Base-by-base conservation (phyloP, 2,329 filamentous ascomycete genomes). In the Arthrobotrys musiformis region DNA sequence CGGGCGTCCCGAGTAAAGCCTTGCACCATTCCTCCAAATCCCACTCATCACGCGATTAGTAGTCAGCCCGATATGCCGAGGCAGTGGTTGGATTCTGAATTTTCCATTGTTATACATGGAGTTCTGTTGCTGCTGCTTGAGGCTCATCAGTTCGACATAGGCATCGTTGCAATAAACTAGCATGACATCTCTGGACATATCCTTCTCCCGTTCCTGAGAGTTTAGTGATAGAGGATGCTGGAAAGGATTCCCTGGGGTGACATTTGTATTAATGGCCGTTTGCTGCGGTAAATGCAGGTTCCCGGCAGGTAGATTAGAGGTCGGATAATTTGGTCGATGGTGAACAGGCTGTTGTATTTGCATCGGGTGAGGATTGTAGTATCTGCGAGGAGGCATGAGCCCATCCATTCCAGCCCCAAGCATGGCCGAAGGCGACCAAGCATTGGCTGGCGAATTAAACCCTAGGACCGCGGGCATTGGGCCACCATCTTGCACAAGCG, bases 401-500 rank as follows among this genome's bases (percentile, higher is more conserved):
- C 42, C 73, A 1, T 70, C 58, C 30, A 33, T 37, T 1, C 73
- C 73, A 33, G 70, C 50, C 3, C 64, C 40, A 4, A 61, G 60
- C 24, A 66, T 77, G 2, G 17, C 60, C 7, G 66, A 44, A n/a
- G 73, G 66, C 15, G 73, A 66, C 73, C 73, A 77, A 5, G 58
- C 60, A 33, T 61, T 61, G 15, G 73, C 60, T 8, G 73, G 73
- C 13, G 73, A 77, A 44, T 77, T 77, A 46, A 77, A 77, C 22
- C 73, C 73, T 1, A 77, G 52, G 48, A 77, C 73, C 1, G 73
- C 73, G 30, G 73, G 73, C 73, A 77, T 77, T 5, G 73, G 73
- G 1, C 73, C 73, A n/a, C 73, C 73, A 70, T 77, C 73, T 26
- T 77, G 73, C n/a, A 77, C 73, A 11, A 77, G 44, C 4, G 73